Evolutionary conservation across 169 alveolate genomes (phyloP).

Genomic region (Plasmodium knowlesi): DNA sequence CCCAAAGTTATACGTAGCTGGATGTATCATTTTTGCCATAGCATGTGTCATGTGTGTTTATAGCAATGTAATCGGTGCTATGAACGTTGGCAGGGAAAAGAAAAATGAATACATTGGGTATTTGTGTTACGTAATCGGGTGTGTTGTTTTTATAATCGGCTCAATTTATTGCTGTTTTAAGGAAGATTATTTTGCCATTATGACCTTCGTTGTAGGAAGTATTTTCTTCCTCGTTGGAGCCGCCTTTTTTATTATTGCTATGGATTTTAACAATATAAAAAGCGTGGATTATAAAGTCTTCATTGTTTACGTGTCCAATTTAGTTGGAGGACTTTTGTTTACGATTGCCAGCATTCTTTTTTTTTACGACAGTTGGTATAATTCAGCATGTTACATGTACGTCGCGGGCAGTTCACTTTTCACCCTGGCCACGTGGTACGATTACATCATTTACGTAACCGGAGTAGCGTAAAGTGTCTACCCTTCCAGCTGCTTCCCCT

Average conservation of each 20-base stretch:
- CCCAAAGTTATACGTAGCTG: conserved; percentile 17
- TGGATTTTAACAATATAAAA: conserved; percentile 16
- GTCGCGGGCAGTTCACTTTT: conserved; percentile 53
- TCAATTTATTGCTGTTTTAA: conserved; percentile 45
- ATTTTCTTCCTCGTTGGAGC: conserved; percentile 47
- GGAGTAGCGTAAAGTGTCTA: background rate
- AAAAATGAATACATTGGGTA: conserved; percentile 35
- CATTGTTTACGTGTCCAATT: conserved; percentile 26
- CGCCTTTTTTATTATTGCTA: conserved; percentile 1
- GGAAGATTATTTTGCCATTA: conserved; percentile 33
- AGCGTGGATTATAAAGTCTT: conserved; percentile 7
- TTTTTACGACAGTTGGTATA: conserved; percentile 11
- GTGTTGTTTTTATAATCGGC: conserved; percentile 22
- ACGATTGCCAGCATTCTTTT: conserved; percentile 53
- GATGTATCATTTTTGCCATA: conserved; percentile 58
- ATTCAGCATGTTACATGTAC: conserved; percentile 21
- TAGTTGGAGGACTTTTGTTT: conserved; percentile 47
- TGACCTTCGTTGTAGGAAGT: conserved; percentile 34
- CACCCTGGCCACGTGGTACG: conserved; percentile 48
- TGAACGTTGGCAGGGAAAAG: background rate
- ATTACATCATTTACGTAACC: conserved; percentile 20
- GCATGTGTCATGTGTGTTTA: conserved; percentile 42
- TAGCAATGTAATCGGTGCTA: conserved; percentile 21
- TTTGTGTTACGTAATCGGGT: conserved; percentile 24
- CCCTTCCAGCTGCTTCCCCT: background rate